Conservation (phyloP, 2,329 filamentous ascomycete genomes). For the Cryphonectria radicalis region DNA sequence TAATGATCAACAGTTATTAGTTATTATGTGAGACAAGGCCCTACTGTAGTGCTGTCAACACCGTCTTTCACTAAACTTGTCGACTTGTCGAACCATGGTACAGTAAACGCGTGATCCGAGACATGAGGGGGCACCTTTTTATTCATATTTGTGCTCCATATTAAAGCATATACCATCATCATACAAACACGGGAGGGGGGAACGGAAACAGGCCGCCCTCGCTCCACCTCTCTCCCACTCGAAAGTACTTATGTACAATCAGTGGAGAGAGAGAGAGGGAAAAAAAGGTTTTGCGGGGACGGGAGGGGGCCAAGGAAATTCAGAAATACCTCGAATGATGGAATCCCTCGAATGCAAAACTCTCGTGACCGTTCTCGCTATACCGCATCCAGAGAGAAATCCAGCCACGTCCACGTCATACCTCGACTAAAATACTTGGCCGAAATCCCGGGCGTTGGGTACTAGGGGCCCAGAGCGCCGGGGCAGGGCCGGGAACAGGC, state of each 20-base stretch:
- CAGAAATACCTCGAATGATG: conserved; percentile 3
- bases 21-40: neutral
- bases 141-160: neutral
- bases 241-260: neutral
- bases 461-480: neutral
- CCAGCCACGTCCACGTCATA: conserved; percentile 17
- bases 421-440: conserved; percentile 1
- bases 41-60: neutral
- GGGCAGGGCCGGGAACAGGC: neutral
- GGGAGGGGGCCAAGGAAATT: neutral
- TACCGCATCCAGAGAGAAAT: neutral
- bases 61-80: neutral
- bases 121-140: neutral
- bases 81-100: neutral
- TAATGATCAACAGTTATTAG: neutral
- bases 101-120: neutral
- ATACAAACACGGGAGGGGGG: neutral
- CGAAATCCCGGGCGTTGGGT: neutral
- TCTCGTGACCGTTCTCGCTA: conserved; percentile 8
- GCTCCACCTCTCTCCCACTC: neutral
- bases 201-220: neutral
- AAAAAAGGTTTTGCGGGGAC: neutral
- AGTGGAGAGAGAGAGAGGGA: neutral
- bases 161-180: neutral
- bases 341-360: neutral